phyloP scores from a whole-genome alignment of 441 rosid species.

The Gossypium lobatum region DNA sequence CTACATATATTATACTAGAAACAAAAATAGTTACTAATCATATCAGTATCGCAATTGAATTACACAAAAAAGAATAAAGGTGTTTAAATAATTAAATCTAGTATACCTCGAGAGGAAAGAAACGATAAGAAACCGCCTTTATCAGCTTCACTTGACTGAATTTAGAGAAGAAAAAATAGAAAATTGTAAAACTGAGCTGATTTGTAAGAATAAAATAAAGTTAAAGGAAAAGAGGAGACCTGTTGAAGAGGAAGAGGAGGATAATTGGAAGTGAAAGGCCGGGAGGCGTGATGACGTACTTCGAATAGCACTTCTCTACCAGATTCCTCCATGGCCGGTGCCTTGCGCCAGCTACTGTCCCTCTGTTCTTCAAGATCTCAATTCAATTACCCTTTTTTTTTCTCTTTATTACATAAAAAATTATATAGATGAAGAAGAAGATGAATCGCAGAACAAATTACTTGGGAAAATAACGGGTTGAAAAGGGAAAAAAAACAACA shows the following conservation, averaged over 20 bases:
- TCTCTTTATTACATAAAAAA: background rate
- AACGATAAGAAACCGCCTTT: constrained; percentile 49
- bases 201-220: background rate
- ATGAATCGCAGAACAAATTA: background rate
- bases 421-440: background rate
- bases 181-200: constrained; percentile 11
- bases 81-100: background rate
- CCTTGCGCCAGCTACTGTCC: background rate
- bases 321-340: constrained; percentile 29
- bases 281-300: constrained; percentile 60
- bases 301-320: constrained; percentile 50
- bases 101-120: constrained; percentile 40
- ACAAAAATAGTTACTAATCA: background rate
- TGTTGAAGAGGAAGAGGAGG: constrained; percentile 63
- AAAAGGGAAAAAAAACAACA: background rate
- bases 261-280: constrained; percentile 53
- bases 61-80: background rate
- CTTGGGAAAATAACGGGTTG: background rate
- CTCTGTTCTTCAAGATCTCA: constrained; percentile 4
- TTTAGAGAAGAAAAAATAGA: background rate
- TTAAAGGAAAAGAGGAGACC: constrained; percentile 26
- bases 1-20: background rate
- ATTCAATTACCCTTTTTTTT: background rate
- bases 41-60: constrained; percentile 6
- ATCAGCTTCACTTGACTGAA: constrained; percentile 43